These are phyloP conservation scores for Boletellus ananas DNA, from an alignment of 768 basidiomycete genomes.

Conservation along the genomic window DNA sequence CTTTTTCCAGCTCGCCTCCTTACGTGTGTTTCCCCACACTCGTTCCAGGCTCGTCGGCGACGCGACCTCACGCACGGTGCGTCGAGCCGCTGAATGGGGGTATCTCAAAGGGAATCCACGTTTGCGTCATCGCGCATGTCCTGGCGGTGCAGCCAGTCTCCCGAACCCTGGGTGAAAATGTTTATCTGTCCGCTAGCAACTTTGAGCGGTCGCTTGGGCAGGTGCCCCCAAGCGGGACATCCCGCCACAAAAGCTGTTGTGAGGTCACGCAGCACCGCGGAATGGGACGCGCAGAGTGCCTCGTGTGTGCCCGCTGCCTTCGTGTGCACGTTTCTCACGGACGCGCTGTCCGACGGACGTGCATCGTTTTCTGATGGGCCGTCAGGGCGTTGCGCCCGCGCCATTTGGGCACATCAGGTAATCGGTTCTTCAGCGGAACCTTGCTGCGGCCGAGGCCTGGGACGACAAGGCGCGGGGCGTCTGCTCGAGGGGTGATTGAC, in stretches of 20 bases:
- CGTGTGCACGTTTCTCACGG: neutral
- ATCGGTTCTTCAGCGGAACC: neutral
- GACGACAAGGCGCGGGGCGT: neutral
- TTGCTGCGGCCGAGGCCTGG: neutral
- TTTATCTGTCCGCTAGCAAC: neutral
- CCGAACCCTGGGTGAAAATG: no score
- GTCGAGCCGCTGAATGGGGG: neutral
- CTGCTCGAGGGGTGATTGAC: neutral
- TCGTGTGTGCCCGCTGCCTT: neutral
- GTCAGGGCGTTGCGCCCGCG: neutral
- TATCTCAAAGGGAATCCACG: neutral
- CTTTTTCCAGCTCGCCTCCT: no score
- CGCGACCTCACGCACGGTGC: neutral
- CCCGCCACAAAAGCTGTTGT: neutral
- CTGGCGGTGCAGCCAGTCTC: neutral
- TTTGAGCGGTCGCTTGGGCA: neutral
- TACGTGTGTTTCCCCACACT: neutral
- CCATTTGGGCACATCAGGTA: constrained; percentile 8
- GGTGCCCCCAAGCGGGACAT: neutral
- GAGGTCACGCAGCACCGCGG: constrained; percentile 6
- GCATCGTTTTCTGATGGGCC: neutral
- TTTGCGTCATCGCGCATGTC: neutral
- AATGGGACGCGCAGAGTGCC: neutral
- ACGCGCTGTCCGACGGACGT: neutral
- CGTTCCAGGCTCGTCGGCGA: neutral